Percentiles rank a stretch among this genome's conserved stretches.
Conservation (phyloP, 208 protist species). For the Lotmaria passim region DNA sequence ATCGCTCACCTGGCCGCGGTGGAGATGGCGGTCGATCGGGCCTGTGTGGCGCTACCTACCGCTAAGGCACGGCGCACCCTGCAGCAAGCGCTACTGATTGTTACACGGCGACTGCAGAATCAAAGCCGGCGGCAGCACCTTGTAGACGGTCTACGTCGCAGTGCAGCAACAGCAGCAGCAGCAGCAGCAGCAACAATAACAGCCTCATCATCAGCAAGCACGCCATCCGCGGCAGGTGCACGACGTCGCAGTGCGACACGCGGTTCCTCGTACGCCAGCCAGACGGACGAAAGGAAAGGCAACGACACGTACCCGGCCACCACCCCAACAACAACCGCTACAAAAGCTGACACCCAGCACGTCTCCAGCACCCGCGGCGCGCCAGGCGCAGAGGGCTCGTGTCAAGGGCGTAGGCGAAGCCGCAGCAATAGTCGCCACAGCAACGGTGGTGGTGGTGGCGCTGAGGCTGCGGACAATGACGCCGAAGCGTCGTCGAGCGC, state of each 20-base stretch:
- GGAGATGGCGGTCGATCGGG: constrained; percentile 32
- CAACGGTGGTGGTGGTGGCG: no score
- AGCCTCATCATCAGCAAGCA: no score
- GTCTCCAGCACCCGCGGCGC: constrained; percentile 4
- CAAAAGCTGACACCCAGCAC: not conserved
- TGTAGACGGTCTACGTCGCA: not conserved
- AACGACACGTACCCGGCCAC: not conserved
- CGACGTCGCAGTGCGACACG: not conserved
- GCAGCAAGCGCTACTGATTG: constrained; percentile 48
- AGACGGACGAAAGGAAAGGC: not conserved
- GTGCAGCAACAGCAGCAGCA: not conserved
- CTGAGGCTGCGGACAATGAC: no score
- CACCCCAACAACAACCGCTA: not conserved
- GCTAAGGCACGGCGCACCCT: constrained; percentile 20
- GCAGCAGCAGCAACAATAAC: not conserved
- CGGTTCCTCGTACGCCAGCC: not conserved
- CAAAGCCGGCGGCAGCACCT: constrained; percentile 21
- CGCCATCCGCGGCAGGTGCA: not conserved
- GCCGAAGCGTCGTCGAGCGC: no score
- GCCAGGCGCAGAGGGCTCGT: not conserved
- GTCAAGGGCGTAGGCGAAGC: not conserved
- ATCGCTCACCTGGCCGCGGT: constrained; percentile 25
- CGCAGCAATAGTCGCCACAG: no score
- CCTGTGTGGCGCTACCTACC: constrained; percentile 13
- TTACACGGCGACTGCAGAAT: constrained; percentile 39